phyloP scores from a whole-genome alignment of 805 yeast species.

The Ogataea sp. region DNA sequence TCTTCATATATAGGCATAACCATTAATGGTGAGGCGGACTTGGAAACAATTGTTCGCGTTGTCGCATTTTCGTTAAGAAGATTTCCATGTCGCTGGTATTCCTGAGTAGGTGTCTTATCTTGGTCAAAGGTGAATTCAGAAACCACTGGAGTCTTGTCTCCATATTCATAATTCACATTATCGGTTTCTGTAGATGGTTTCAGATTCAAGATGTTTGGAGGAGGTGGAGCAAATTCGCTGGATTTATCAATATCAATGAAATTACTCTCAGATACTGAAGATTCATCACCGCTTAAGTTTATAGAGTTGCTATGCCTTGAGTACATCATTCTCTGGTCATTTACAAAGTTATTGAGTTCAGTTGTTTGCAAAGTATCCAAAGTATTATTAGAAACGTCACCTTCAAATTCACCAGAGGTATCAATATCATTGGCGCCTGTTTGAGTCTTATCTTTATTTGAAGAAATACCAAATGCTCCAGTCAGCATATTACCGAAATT shows the following conservation, averaged over 20 bases:
- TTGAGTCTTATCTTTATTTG: neutral
- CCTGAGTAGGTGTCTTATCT: slow-evolving; percentile 5
- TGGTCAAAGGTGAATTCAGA: slow-evolving; percentile 3
- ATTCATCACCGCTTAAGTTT: neutral
- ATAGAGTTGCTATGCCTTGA: neutral
- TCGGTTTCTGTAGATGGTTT: too few relatives aligned
- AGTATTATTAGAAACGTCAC: neutral
- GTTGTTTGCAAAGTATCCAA: neutral
- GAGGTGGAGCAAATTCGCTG: neutral
- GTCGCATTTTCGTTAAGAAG: slow-evolving; percentile 6
- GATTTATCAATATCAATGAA: slow-evolving; percentile 12
- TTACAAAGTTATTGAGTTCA: neutral
- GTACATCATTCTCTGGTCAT: neutral
- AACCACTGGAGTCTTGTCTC: slow-evolving; percentile 1
- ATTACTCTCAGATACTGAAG: slow-evolving; percentile 17
- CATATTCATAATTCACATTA: neutral
- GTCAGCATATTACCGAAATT: slow-evolving; percentile 6
- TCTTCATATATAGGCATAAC: slow-evolving; percentile 15
- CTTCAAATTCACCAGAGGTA: neutral
- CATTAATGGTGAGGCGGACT: slow-evolving; percentile 10
- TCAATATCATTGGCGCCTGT: neutral
- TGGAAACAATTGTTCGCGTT: slow-evolving; percentile 1
- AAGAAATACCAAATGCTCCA: slow-evolving; percentile 7
- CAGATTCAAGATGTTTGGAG: neutral
- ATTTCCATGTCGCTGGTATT: too few relatives aligned